Evolutionary conservation across 164 flowering plant species (phyloP).

Genomic region (Liquidambar formosana): DNA sequence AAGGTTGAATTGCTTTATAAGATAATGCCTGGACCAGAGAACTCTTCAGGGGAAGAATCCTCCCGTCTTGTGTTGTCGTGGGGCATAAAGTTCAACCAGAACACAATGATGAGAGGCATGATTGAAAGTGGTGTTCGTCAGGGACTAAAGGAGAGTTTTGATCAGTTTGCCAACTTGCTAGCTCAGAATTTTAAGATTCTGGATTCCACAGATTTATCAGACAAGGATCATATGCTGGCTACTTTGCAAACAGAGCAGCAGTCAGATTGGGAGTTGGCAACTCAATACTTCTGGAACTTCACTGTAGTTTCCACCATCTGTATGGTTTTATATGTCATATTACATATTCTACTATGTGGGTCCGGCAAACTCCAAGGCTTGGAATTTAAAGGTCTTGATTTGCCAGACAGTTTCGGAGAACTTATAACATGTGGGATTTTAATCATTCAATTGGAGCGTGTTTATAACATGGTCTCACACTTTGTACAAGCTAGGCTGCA

Average conservation of each 20-base stretch:
- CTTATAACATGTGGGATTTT: conserved; percentile 55
- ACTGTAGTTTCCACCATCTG: conserved; percentile 54
- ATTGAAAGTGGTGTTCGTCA: conserved; percentile 74
- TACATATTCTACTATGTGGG: conserved; percentile 57
- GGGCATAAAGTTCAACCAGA: conserved; percentile 62
- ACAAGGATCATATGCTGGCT: conserved; percentile 56
- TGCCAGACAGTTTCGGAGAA: conserved; percentile 86
- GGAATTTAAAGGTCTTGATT: conserved; percentile 70
- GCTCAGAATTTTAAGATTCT: conserved; percentile 43
- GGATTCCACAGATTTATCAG: conserved; percentile 28
- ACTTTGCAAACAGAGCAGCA: conserved; percentile 47
- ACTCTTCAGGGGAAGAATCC: conserved; percentile 59
- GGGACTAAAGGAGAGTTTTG: conserved; percentile 72
- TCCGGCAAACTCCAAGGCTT: conserved; percentile 45
- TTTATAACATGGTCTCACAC: conserved; percentile 59
- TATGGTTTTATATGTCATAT: conserved; percentile 52
- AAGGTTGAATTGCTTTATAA: conserved; percentile 66
- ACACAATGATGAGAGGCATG: conserved; percentile 75
- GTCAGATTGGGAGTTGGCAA: conserved; percentile 61
- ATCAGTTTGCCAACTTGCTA: conserved; percentile 54
- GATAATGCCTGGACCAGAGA: conserved; percentile 56
- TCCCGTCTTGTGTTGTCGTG: conserved; percentile 64
- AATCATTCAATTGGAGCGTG: conserved; percentile 51
- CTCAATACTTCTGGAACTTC: conserved; percentile 59
- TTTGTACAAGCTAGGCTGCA: conserved; percentile 70